Conservation (phyloP, 2,329 filamentous ascomycete species). For the Monosporascus sp. region DNA sequence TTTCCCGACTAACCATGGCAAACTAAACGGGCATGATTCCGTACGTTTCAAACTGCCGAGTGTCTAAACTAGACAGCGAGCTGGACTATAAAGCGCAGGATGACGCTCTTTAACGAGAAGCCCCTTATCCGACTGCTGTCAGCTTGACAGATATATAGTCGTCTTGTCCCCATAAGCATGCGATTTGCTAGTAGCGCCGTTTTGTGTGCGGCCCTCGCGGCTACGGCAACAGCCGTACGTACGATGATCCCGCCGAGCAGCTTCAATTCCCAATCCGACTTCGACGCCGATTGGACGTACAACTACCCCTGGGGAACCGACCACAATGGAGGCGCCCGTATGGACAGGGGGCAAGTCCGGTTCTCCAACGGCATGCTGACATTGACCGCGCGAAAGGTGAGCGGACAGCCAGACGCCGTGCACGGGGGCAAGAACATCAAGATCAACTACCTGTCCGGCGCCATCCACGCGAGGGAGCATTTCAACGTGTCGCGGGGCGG, state of each 20-base stretch:
- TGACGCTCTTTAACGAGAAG: no score
- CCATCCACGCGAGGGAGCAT: conserved; percentile 33
- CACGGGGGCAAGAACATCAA: conserved; percentile 33
- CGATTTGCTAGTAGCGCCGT: background rate
- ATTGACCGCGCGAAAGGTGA: conserved; percentile 40
- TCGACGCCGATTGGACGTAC: conserved; percentile 42
- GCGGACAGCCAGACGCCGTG: conserved; percentile 31
- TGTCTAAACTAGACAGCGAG: no score
- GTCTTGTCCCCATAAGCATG: conserved; percentile 4
- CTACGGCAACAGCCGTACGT: conserved; percentile 20
- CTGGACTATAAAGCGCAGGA: no score
- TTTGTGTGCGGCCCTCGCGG: conserved; percentile 13
- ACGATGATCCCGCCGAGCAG: conserved; percentile 34
- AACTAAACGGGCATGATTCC: no score
- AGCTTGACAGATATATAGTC: no score
- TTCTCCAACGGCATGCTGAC: conserved; percentile 37
- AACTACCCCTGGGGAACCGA: conserved; percentile 53
- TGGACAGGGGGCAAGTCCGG: conserved; percentile 40
- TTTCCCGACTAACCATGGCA: no score
- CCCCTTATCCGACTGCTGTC: no score
- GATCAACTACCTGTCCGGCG: conserved; percentile 49
- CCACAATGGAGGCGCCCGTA: conserved; percentile 53
- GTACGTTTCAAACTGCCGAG: no score
- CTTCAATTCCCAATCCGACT: conserved; percentile 32
- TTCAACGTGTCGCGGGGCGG: conserved; percentile 32